These are phyloP conservation scores for Elsinoe fawcettii DNA, from an alignment of 2,329 filamentous ascomycete species.

Conservation along the genomic window DNA sequence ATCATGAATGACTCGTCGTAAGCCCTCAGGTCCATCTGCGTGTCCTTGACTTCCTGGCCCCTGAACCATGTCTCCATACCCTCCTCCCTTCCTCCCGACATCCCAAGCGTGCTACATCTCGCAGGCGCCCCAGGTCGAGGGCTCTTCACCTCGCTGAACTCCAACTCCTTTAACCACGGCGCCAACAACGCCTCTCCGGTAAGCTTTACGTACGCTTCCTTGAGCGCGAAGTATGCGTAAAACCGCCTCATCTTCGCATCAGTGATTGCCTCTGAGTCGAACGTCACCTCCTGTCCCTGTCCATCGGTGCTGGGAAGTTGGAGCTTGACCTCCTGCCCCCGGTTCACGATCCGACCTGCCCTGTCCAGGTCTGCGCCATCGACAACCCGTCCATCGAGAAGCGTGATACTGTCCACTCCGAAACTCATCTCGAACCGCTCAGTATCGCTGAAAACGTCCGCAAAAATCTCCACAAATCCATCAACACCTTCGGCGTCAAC, in stretches of 20 bases:
- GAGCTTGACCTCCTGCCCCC: conserved; percentile 33
- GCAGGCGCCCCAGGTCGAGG: conserved; percentile 40
- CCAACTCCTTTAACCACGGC: conserved; percentile 61
- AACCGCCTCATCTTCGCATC: conserved; percentile 61
- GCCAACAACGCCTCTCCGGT: conserved; percentile 71
- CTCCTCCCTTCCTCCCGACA: conserved; percentile 40
- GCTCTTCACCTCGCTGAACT: conserved; percentile 58
- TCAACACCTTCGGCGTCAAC: conserved; percentile 57
- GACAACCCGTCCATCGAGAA: conserved; percentile 39
- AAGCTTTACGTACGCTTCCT: conserved; percentile 77
- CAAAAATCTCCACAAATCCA: conserved; percentile 62
- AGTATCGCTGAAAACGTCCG: conserved; percentile 57
- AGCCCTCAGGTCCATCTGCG: conserved; percentile 50
- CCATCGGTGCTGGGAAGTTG: conserved; percentile 24
- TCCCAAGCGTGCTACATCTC: conserved; percentile 37
- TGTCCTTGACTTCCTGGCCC: conserved; percentile 41
- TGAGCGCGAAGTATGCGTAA: conserved; percentile 70
- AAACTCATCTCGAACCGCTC: conserved; percentile 59
- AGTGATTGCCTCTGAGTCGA: conserved; percentile 41
- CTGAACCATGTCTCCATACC: conserved; percentile 46
- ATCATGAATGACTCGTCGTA: conserved; percentile 54
- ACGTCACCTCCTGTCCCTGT: conserved; percentile 28
- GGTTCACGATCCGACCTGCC: conserved; percentile 35
- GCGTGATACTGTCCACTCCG: conserved; percentile 36
- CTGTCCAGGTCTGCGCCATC: conserved; percentile 35